A percentile compares a stretch with the other conserved stretches of the same genome.
These are phyloP conservation scores for Calonectria multiphialidica DNA, from an alignment of 2,329 filamentous ascomycete genomes.

Conservation along the genomic window DNA sequence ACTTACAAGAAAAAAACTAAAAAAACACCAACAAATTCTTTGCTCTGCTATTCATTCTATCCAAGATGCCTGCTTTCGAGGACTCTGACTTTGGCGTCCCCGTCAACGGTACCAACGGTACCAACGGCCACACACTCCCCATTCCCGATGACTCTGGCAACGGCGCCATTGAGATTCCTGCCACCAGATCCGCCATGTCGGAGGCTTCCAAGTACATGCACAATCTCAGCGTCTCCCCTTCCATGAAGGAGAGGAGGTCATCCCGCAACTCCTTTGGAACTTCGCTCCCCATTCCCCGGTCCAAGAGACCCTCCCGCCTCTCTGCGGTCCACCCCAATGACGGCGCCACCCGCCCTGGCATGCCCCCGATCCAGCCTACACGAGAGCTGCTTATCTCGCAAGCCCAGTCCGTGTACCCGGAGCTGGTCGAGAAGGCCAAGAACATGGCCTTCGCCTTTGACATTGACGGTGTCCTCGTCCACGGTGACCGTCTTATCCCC, in stretches of 20 bases:
- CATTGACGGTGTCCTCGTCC: conserved; percentile 91
- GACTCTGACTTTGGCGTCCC: conserved; percentile 63
- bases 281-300: conserved; percentile 78
- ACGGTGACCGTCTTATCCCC: conserved; percentile 81
- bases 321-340: conserved; percentile 69
- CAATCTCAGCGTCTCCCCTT: conserved; percentile 76
- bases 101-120: conserved; percentile 28
- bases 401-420: conserved; percentile 74
- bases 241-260: conserved; percentile 74
- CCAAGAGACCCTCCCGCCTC: conserved; percentile 76
- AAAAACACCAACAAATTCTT: background rate
- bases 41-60: background rate
- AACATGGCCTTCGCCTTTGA: conserved; percentile 85
- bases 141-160: conserved; percentile 59
- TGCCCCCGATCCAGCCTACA: conserved; percentile 70
- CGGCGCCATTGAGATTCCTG: conserved; percentile 76
- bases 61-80: conserved; percentile 71
- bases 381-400: conserved; percentile 78
- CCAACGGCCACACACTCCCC: conserved; percentile 43
- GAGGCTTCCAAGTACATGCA: conserved; percentile 80
- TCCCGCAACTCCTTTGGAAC: conserved; percentile 84
- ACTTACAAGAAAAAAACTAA: background rate
- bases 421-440: conserved; percentile 78
- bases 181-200: conserved; percentile 75
- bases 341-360: conserved; percentile 63